Percentiles rank a stretch among this genome's conserved stretches.
Conservation (phyloP, 495 filamentous ascomycete genomes). For the Articulospora tetracladia region DNA sequence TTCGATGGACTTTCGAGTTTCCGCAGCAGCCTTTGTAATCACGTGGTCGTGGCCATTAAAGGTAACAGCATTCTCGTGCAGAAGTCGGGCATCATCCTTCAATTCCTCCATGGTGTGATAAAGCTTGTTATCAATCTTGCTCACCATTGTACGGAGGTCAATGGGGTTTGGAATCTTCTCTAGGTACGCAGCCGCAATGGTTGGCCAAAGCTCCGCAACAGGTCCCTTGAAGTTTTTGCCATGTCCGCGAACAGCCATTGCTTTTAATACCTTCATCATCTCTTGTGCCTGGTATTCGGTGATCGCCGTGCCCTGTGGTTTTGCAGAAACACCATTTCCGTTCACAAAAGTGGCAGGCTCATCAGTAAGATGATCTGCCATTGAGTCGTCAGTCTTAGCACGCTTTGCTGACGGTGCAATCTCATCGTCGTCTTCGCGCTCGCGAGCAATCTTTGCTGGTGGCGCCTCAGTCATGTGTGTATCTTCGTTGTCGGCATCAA, state of each 20-base stretch:
- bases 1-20: slow-evolving; percentile 16
- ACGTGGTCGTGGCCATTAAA: slow-evolving; percentile 82
- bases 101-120: slow-evolving; percentile 65
- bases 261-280: slow-evolving; percentile 52
- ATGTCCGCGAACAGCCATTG: slow-evolving; percentile 76
- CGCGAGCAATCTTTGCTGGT: slow-evolving; percentile 58
- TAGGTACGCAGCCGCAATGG: slow-evolving; percentile 58
- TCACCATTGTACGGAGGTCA: slow-evolving; percentile 80
- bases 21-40: slow-evolving; percentile 55
- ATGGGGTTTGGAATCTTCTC: slow-evolving; percentile 71
- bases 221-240: slow-evolving; percentile 69
- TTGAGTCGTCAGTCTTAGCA: slow-evolving; percentile 54
- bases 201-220: slow-evolving; percentile 54
- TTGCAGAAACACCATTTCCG: slow-evolving; percentile 8
- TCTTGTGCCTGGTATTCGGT: slow-evolving; percentile 43
- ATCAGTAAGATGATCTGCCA: background rate
- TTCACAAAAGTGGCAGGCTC: background rate
- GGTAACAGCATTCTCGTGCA: slow-evolving; percentile 67
- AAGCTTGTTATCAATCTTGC: slow-evolving; percentile 60
- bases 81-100: slow-evolving; percentile 64
- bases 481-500: slow-evolving; percentile 1
- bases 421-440: slow-evolving; percentile 63
- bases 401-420: slow-evolving; percentile 79
- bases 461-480: slow-evolving; percentile 21
- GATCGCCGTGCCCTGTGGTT: slow-evolving; percentile 28